Conservation (phyloP, 108 stramenopile species). For the Cyclotella distinguenda region DNA sequence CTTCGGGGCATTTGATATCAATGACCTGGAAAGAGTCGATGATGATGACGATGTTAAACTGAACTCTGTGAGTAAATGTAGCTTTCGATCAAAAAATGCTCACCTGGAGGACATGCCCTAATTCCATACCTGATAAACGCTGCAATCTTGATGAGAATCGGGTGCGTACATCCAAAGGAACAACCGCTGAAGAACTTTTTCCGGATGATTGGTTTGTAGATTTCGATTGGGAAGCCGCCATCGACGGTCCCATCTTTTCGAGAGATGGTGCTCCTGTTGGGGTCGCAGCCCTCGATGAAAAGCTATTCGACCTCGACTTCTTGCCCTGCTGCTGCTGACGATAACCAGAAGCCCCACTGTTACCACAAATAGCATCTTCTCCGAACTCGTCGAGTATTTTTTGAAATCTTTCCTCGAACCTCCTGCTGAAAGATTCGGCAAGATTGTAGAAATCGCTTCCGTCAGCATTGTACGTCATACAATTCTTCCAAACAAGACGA, state of each 20-base stretch:
- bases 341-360: conserved; percentile 1
- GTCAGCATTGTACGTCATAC: conserved; percentile 95
- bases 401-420: conserved; percentile 88
- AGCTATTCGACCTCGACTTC: neutral
- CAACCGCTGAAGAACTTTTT: conserved; percentile 12
- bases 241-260: conserved; percentile 4
- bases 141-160: conserved; percentile 81
- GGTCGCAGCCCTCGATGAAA: neutral
- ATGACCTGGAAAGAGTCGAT: conserved; percentile 48
- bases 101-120: conserved; percentile 75
- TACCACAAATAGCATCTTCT: conserved; percentile 38
- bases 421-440: conserved; percentile 68
- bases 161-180: conserved; percentile 76
- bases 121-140: conserved; percentile 78
- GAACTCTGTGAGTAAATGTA: too few species aligned
- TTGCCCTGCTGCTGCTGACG: neutral
- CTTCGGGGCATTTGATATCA: conserved; percentile 84
- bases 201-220: conserved; percentile 1
- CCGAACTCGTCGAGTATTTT: conserved; percentile 73
- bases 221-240: conserved; percentile 2
- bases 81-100: too few species aligned
- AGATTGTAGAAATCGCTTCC: conserved; percentile 87
- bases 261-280: neutral
- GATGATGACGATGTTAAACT: too few species aligned
- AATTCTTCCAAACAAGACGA: conserved; percentile 94